These are phyloP conservation scores for Nakaseomyces uthaithaninus DNA, from an alignment of 1,139 yeast species.

Conservation along the genomic window DNA sequence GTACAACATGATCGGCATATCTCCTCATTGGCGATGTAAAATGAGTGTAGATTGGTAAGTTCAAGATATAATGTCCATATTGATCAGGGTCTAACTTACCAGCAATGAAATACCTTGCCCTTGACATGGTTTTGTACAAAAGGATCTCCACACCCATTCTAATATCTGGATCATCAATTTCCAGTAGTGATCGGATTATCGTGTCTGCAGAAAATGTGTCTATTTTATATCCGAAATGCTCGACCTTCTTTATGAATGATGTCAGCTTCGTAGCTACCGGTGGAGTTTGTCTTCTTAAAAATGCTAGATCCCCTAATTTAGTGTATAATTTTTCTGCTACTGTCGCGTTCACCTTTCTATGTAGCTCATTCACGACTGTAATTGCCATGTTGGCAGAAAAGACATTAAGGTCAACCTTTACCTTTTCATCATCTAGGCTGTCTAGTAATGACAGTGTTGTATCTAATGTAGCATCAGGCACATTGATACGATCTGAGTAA, in stretches of 20 bases:
- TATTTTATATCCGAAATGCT: conserved; percentile 45
- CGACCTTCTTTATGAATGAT: conserved; percentile 60
- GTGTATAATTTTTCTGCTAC: conserved; percentile 78
- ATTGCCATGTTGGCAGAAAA: conserved; percentile 55
- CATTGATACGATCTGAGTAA: conserved; percentile 60
- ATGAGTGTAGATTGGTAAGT: conserved; percentile 82
- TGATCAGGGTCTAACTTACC: conserved; percentile 79
- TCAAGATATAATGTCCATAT: conserved; percentile 70
- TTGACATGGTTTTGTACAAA: conserved; percentile 70
- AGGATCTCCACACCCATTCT: conserved; percentile 75
- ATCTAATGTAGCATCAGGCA: conserved; percentile 40
- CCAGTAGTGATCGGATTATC: conserved; percentile 61
- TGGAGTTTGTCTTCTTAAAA: conserved; percentile 78
- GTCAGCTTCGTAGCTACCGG: conserved; percentile 81
- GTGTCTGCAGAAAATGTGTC: conserved; percentile 72
- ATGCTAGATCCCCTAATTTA: conserved; percentile 68
- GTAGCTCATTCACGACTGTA: conserved; percentile 62
- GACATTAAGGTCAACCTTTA: conserved; percentile 61
- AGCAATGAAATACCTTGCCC: conserved; percentile 83
- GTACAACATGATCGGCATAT: conserved; percentile 87
- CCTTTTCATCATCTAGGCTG: conserved; percentile 79
- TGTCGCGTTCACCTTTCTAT: conserved; percentile 74
- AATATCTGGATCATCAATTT: conserved; percentile 52
- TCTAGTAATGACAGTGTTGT: conserved; percentile 65
- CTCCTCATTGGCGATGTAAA: conserved; percentile 89